phyloP scores from a whole-genome alignment of 164 flowering plant genomes.

The Vitis rupestris region DNA sequence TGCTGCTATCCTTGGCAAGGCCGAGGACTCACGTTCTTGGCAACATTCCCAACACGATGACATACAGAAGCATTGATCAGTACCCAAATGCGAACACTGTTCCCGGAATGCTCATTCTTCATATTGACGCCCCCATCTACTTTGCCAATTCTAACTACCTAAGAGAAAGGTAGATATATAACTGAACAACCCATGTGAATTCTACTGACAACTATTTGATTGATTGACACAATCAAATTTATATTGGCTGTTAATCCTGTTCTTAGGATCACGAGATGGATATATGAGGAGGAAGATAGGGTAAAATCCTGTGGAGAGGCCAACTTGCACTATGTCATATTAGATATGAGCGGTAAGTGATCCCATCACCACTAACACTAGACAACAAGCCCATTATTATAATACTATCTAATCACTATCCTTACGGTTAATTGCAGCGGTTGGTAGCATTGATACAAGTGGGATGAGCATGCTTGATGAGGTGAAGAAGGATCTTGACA shows the following conservation, averaged over 20 bases:
- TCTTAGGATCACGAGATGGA: slow-evolving; percentile 57
- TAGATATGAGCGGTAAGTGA: slow-evolving; percentile 62
- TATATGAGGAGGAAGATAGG: slow-evolving; percentile 74
- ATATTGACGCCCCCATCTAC: slow-evolving; percentile 63
- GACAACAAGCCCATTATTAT: too few relatives aligned
- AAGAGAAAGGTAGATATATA: slow-evolving; percentile 55
- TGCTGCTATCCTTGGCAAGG: slow-evolving; percentile 55
- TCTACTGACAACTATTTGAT: too few relatives aligned
- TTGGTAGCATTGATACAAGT: slow-evolving; percentile 77
- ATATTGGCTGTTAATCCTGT: neutral
- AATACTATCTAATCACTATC: neutral
- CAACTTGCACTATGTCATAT: slow-evolving; percentile 63
- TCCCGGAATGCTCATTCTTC: slow-evolving; percentile 64
- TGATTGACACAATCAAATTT: too few relatives aligned
- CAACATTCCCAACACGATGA: slow-evolving; percentile 51
- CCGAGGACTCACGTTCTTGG: slow-evolving; percentile 60
- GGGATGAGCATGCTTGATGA: slow-evolving; percentile 80
- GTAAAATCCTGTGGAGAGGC: slow-evolving; percentile 37
- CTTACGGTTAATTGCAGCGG: slow-evolving; percentile 36
- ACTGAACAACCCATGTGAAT: too few relatives aligned
- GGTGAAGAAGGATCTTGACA: slow-evolving; percentile 48
- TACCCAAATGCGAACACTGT: slow-evolving; percentile 49
- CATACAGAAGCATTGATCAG: slow-evolving; percentile 52
- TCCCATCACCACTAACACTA: too few relatives aligned
- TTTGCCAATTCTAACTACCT: slow-evolving; percentile 71